A percentile compares a stretch with the other conserved stretches of the same genome.
These are phyloP conservation scores for Stephania japonica DNA, from an alignment of 164 flowering plant genomes.

Conservation along the genomic window DNA sequence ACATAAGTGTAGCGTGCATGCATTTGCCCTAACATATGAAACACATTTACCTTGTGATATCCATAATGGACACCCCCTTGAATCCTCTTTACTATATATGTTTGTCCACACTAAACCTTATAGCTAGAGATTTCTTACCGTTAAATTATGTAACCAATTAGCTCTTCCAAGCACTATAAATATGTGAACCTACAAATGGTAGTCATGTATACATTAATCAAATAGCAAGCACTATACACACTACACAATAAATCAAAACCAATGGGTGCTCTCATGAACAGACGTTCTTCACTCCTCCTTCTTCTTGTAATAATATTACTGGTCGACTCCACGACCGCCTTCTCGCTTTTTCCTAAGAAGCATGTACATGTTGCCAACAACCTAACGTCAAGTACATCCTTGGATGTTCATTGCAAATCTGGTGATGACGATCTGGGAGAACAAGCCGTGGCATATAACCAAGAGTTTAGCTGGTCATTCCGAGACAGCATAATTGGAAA, in stretches of 20 bases:
- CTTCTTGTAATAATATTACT: not conserved
- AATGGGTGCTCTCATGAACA: not conserved
- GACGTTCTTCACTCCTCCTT: not conserved
- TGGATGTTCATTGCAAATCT: constrained; percentile 3
- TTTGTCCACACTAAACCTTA: too few species aligned
- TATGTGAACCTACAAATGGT: too few species aligned
- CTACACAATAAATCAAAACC: not conserved
- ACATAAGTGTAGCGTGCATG: too few species aligned
- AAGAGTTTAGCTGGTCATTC: not conserved
- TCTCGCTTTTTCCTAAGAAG: not conserved
- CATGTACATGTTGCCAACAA: not conserved
- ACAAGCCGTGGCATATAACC: not conserved
- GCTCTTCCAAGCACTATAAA: too few species aligned
- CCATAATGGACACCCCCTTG: too few species aligned
- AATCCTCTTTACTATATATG: too few species aligned
- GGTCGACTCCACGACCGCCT: not conserved
- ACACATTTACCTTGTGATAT: too few species aligned
- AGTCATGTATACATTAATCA: too few species aligned
- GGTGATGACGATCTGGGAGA: constrained; percentile 6
- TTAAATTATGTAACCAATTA: too few species aligned
- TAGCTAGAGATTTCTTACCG: too few species aligned
- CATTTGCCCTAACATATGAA: too few species aligned
- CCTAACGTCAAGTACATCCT: not conserved
- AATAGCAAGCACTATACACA: too few species aligned
- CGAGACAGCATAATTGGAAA: not conserved